These are phyloP conservation scores for Yamadazyma mexicana DNA, from an alignment of 1,139 yeast genomes.

Conservation along the genomic window DNA sequence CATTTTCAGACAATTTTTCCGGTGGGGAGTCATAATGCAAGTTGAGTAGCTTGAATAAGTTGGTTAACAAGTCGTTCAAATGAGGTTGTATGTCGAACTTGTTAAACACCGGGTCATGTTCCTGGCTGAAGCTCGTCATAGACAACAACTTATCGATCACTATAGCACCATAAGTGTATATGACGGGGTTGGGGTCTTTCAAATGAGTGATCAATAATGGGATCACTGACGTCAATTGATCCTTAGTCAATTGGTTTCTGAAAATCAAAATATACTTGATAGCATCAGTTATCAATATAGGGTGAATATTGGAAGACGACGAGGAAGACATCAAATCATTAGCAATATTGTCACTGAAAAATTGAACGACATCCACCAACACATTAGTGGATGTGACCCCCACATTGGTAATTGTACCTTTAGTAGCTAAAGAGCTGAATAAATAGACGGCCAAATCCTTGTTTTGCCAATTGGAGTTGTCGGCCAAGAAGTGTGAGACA, in stretches of 20 bases:
- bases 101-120: slow-evolving; percentile 56
- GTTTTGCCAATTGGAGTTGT: slow-evolving; percentile 66
- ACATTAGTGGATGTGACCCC: slow-evolving; percentile 91
- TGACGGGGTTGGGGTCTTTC: slow-evolving; percentile 66
- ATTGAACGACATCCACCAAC: slow-evolving; percentile 80
- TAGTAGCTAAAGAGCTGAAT: slow-evolving; percentile 87
- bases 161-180: slow-evolving; percentile 90
- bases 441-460: slow-evolving; percentile 87
- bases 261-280: slow-evolving; percentile 87
- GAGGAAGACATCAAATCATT: slow-evolving; percentile 61
- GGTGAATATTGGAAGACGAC: slow-evolving; percentile 35
- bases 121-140: slow-evolving; percentile 57
- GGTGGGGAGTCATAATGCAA: slow-evolving; percentile 49
- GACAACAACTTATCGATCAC: slow-evolving; percentile 87
- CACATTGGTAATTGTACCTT: slow-evolving; percentile 77
- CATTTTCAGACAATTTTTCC: slow-evolving; percentile 93
- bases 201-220: slow-evolving; percentile 78
- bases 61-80: slow-evolving; percentile 54
- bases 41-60: slow-evolving; percentile 65
- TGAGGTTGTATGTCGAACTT: slow-evolving; percentile 63
- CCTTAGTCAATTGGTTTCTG: slow-evolving; percentile 89
- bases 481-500: slow-evolving; percentile 63
- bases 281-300: slow-evolving; percentile 87
- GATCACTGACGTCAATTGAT: slow-evolving; percentile 74
- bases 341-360: slow-evolving; percentile 79